Conservation (phyloP, 108 stramenopile genomes). For the Cyclotella atomus region DNA sequence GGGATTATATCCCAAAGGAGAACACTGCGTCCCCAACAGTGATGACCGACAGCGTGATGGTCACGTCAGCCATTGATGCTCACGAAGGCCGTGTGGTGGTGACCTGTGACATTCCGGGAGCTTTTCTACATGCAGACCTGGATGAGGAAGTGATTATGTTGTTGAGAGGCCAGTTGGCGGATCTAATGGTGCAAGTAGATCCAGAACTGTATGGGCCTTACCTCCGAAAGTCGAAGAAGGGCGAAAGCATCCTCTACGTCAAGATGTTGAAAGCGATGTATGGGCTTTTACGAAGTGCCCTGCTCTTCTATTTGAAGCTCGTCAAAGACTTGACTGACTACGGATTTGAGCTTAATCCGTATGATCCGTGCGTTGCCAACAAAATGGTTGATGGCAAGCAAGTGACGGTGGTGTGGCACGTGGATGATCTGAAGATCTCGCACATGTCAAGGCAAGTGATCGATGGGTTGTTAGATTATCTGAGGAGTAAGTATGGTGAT, state of each 20-base stretch:
- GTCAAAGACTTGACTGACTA: conserved; percentile 13
- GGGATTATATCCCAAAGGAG: not conserved
- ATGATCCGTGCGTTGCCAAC: conserved; percentile 44
- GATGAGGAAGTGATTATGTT: conserved; percentile 31
- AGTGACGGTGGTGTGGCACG: conserved; percentile 54
- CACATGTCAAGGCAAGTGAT: conserved; percentile 31
- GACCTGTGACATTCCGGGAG: not conserved
- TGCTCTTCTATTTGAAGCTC: not conserved
- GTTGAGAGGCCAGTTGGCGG: conserved; percentile 9
- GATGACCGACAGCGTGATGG: conserved; percentile 16
- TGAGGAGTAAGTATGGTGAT: not conserved
- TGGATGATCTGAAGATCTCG: conserved; percentile 55
- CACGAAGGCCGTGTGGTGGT: not conserved
- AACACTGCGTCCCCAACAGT: conserved; percentile 42
- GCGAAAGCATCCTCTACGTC: conserved; percentile 44
- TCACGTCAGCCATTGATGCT: conserved; percentile 18
- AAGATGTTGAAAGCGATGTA: conserved; percentile 44
- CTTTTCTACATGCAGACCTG: not conserved
- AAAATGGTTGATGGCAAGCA: not conserved
- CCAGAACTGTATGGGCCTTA: conserved; percentile 4
- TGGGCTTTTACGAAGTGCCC: conserved; percentile 6
- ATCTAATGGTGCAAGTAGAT: not conserved
- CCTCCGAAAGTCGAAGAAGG: conserved; percentile 2
- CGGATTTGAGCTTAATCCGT: conserved; percentile 55
- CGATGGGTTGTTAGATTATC: not conserved